Conservation (phyloP, 2,329 filamentous ascomycete genomes). For the Chaetomiaceae sp. region DNA sequence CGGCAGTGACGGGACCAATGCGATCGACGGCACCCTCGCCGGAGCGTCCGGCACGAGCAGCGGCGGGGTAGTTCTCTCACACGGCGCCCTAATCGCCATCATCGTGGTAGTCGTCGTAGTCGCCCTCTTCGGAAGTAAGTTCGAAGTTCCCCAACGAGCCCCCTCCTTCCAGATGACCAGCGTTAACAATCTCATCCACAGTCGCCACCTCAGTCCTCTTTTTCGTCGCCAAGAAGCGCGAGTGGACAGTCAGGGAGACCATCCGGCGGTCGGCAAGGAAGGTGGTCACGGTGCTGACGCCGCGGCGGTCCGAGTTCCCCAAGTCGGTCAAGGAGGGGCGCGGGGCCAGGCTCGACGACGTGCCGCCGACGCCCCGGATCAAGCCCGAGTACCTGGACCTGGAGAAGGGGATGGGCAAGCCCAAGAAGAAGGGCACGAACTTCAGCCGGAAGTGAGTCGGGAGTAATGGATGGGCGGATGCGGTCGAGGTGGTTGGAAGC, state of each 20-base stretch:
- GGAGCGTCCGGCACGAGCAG: slow-evolving; percentile 63
- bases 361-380: slow-evolving; percentile 55
- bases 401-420: slow-evolving; percentile 51
- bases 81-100: slow-evolving; percentile 68
- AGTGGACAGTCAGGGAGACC: slow-evolving; percentile 73
- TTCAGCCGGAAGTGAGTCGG: slow-evolving; percentile 32
- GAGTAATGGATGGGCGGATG: neutral
- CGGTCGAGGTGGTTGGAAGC: neutral
- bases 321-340: slow-evolving; percentile 49
- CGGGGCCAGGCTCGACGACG: slow-evolving; percentile 50
- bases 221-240: slow-evolving; percentile 76
- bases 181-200: slow-evolving; percentile 30
- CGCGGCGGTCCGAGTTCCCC: slow-evolving; percentile 57
- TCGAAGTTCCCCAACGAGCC: slow-evolving; percentile 21
- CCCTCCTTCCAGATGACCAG: slow-evolving; percentile 32
- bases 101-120: slow-evolving; percentile 66
- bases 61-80: slow-evolving; percentile 60
- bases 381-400: slow-evolving; percentile 54
- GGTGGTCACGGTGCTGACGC: slow-evolving; percentile 59
- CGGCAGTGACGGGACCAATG: slow-evolving; percentile 33
- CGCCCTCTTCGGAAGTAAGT: slow-evolving; percentile 63
- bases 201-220: slow-evolving; percentile 65
- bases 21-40: slow-evolving; percentile 46
- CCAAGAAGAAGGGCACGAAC: slow-evolving; percentile 36
- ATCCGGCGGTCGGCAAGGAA: slow-evolving; percentile 64